Percentiles rank a stretch among this genome's conserved stretches.
Conservation (phyloP, 768 basidiomycete species). For the Leccinum subgranulosum region DNA sequence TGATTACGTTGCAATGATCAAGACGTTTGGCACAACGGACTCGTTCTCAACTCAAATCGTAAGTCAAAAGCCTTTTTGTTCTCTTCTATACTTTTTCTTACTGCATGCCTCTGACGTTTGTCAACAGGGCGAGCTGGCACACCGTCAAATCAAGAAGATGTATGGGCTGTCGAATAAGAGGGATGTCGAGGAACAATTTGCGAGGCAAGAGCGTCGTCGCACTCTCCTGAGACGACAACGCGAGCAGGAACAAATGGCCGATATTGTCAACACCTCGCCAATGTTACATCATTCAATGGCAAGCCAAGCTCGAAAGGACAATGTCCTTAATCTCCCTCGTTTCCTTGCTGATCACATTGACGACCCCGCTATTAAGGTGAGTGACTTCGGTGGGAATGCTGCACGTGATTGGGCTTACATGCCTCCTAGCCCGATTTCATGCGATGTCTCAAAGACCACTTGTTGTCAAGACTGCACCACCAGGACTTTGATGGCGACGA, state of each 20-base stretch:
- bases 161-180: not conserved
- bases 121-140: not conserved
- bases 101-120: not conserved
- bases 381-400: not conserved
- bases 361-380: not conserved
- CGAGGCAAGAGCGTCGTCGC: not conserved
- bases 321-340: not conserved
- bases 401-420: not conserved
- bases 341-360: not conserved
- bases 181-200: not conserved
- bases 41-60: not conserved
- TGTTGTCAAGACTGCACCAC: not conserved
- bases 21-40: not conserved
- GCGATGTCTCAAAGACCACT: not conserved
- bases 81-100: not conserved
- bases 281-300: not conserved
- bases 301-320: not conserved
- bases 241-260: not conserved
- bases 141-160: not conserved
- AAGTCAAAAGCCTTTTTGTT: not conserved
- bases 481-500: conserved; percentile 1
- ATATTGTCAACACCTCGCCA: not conserved
- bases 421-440: not conserved
- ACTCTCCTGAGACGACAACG: conserved; percentile 1
- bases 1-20: not conserved